Conservation (phyloP, 148 eudicot genomes). For the Linanthus parryae region DNA sequence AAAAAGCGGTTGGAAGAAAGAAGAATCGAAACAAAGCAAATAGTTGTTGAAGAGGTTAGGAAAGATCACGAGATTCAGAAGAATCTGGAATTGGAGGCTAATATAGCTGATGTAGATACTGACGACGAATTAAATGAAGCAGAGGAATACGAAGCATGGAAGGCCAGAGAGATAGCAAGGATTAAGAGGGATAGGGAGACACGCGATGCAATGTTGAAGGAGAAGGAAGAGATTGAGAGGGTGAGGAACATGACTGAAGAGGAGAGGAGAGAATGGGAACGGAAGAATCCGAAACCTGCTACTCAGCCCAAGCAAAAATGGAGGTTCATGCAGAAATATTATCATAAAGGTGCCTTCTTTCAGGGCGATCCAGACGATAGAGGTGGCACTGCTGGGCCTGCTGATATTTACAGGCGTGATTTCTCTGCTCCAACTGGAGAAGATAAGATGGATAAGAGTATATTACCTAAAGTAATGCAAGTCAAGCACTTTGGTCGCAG, state of each 20-base stretch:
- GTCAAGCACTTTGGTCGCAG: constrained; percentile 62
- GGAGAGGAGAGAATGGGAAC: constrained; percentile 94
- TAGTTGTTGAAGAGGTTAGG: constrained; percentile 10
- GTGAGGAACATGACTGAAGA: constrained; percentile 95
- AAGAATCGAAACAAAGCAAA: constrained; percentile 6
- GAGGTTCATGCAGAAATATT: constrained; percentile 98
- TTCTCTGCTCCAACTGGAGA: constrained; percentile 27
- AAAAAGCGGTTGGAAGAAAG: constrained; percentile 8
- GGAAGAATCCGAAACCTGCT: constrained; percentile 60
- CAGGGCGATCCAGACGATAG: constrained; percentile 68
- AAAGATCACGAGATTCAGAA: constrained; percentile 14
- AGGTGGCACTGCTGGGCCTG: constrained; percentile 52
- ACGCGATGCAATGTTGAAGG: constrained; percentile 74
- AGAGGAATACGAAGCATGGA: constrained; percentile 93
- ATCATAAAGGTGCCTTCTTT: constrained; percentile 92
- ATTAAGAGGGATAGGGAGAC: constrained; percentile 92
- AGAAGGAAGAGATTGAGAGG: constrained; percentile 87
- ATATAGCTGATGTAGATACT: constrained; percentile 68
- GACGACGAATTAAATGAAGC: constrained; percentile 93
- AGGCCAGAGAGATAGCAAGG: constrained; percentile 78
- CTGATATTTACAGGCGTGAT: constrained; percentile 42
- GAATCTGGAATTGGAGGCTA: constrained; percentile 38
- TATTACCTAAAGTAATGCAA: constrained; percentile 6
- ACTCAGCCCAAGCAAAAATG: constrained; percentile 59
- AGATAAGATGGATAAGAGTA: constrained; percentile 2